These are phyloP conservation scores for Ephemerocybe angulata DNA, from an alignment of 768 basidiomycete species.

Conservation along the genomic window DNA sequence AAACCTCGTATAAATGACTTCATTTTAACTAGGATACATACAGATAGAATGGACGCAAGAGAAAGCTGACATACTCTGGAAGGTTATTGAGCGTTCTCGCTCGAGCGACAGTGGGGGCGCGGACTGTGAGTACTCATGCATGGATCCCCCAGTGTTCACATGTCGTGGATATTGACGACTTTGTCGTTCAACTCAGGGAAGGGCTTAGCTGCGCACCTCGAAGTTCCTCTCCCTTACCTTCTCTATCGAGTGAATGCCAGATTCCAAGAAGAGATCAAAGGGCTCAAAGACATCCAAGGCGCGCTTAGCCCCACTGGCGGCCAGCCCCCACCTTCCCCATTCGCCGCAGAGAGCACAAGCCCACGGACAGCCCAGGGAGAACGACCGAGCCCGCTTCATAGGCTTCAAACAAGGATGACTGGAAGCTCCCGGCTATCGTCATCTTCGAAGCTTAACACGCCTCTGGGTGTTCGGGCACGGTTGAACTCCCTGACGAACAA, in stretches of 20 bases:
- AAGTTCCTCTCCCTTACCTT: conserved; percentile 80
- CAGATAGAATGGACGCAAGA: conserved; percentile 85
- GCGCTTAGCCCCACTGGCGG: conserved; percentile 47
- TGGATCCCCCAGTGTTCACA: background rate
- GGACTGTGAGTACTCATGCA: conserved; percentile 69
- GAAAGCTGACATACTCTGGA: conserved; percentile 84
- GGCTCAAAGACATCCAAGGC: conserved; percentile 67
- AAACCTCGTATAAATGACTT: background rate
- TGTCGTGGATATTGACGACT: background rate
- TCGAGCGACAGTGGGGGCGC: conserved; percentile 68
- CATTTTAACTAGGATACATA: conserved; percentile 1
- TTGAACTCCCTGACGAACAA: conserved; percentile 63
- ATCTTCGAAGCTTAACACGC: conserved; percentile 48
- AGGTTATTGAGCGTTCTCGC: conserved; percentile 77
- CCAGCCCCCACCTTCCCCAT: conserved; percentile 31
- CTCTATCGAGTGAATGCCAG: conserved; percentile 80
- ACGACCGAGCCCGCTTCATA: conserved; percentile 26
- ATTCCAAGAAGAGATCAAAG: conserved; percentile 82
- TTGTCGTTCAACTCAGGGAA: conserved; percentile 55
- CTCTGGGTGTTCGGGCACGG: conserved; percentile 65
- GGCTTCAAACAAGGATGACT: conserved; percentile 24
- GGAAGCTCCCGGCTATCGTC: conserved; percentile 35
- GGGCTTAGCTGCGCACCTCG: conserved; percentile 71
- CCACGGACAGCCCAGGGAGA: conserved; percentile 16
- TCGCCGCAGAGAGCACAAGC: conserved; percentile 21